Conservation (phyloP, 2,329 filamentous ascomycete genomes). For the Akanthomyces muscarius region DNA sequence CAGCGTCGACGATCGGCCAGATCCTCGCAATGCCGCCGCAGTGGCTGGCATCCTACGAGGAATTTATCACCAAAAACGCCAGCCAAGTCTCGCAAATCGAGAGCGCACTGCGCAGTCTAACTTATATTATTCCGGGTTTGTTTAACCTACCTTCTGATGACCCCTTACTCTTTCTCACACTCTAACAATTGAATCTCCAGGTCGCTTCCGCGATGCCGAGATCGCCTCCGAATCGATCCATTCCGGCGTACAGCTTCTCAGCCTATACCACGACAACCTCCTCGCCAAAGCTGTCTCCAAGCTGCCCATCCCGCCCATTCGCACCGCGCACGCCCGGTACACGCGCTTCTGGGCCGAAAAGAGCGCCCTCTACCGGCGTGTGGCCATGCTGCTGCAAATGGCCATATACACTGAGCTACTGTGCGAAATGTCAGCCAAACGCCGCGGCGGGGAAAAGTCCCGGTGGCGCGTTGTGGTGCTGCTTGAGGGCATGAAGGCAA, state of each 20-base stretch:
- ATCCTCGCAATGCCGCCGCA: slow-evolving; percentile 57
- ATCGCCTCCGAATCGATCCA: slow-evolving; percentile 91
- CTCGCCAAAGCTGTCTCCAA: slow-evolving; percentile 64
- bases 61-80: slow-evolving; percentile 93
- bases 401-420: slow-evolving; percentile 92
- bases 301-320: slow-evolving; percentile 48
- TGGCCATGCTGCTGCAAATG: slow-evolving; percentile 80
- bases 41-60: slow-evolving; percentile 70
- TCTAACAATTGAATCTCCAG: slow-evolving; percentile 33
- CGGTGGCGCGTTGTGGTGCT: slow-evolving; percentile 85
- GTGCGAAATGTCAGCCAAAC: slow-evolving; percentile 96
- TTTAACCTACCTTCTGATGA: neutral
- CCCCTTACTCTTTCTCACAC: neutral
- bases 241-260: slow-evolving; percentile 82
- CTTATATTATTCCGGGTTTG: slow-evolving; percentile 87
- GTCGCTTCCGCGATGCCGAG: slow-evolving; percentile 86
- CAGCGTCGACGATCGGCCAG: slow-evolving; percentile 27
- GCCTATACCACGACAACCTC: slow-evolving; percentile 87
- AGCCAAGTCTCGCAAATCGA: slow-evolving; percentile 94
- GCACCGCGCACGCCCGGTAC: slow-evolving; percentile 60
- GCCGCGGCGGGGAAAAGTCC: slow-evolving; percentile 70
- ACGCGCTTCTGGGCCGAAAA: slow-evolving; percentile 63
- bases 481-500: slow-evolving; percentile 79
- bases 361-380: slow-evolving; percentile 69
- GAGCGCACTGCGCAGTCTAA: slow-evolving; percentile 84